Evolutionary conservation across 306 rosid species (phyloP).

Genomic region (Lupinus albus): DNA sequence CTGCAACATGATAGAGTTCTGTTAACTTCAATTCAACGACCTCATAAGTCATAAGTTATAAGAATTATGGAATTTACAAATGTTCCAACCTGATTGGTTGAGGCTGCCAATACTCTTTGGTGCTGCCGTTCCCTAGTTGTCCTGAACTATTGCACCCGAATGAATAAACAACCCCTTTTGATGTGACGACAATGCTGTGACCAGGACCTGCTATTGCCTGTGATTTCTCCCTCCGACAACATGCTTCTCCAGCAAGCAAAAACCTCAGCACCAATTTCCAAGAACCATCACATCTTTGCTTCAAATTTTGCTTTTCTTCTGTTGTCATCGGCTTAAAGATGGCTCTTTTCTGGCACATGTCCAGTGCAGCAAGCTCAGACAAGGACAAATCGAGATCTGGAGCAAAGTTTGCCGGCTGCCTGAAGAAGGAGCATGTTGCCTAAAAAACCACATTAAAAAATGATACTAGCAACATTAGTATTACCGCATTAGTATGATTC

Average conservation of each 20-base stretch:
- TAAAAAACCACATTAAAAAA: constrained; percentile 52
- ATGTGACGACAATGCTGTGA: constrained; percentile 79
- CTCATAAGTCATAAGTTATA: constrained; percentile 30
- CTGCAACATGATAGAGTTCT: constrained; percentile 60
- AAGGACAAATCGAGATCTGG: constrained; percentile 67
- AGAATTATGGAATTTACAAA: constrained; percentile 33
- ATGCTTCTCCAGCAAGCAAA: constrained; percentile 78
- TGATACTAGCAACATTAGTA: constrained; percentile 44
- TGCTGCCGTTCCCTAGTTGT: constrained; percentile 82
- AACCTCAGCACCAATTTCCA: constrained; percentile 88
- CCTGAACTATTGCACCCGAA: constrained; percentile 80
- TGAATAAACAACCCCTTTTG: constrained; percentile 70
- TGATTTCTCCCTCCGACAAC: constrained; percentile 76
- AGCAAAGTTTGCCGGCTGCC: constrained; percentile 72
- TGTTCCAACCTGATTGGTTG: constrained; percentile 67
- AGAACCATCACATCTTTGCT: constrained; percentile 79
- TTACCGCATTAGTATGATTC: constrained; percentile 18
- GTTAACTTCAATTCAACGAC: constrained; percentile 39
- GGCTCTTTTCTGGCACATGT: constrained; percentile 79
- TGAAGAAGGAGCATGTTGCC: constrained; percentile 90
- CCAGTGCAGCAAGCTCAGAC: constrained; percentile 83
- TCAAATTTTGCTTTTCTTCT: constrained; percentile 59
- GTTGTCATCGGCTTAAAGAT: constrained; percentile 72
- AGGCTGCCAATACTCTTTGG: constrained; percentile 69
- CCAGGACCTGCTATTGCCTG: constrained; percentile 90